Base-by-base conservation (phyloP, 306 rosid genomes). In the Trifolium dubium region DNA sequence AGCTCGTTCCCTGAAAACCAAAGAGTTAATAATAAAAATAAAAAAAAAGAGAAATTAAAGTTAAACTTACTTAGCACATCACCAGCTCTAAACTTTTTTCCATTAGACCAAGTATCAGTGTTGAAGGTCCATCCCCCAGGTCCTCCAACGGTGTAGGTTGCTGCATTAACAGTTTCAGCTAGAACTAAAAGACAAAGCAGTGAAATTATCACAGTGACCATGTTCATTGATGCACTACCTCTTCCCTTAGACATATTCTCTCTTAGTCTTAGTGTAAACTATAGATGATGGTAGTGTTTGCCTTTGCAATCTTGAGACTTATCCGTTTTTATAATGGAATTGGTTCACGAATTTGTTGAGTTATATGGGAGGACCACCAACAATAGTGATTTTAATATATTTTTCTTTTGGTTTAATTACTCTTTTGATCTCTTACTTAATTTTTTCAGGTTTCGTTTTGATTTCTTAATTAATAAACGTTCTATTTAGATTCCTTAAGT, bases 71-170 rank as follows among this genome's bases (percentile, higher is more conserved):
- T 8, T 3, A 87, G 84, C 44, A 81, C 74, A 58, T 91, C 91
- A 5, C 90, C 90, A 17, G 87, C 85, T 55, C 67, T 83, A 35
- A 89, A 89, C 8, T 13, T 77, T 77, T 85, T 91, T 12, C 90
- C 90, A 2, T 32, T 77, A 9, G 92, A 81, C 97, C 94, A 89
- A 59, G 28, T 14, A 43, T 63, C 37, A 12, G 80, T 65, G 80
- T 89, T 85, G 67, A 78, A 91, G 49, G 78, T 77, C 95, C 97
- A 91, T 0, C 91, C 89, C 0, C 60, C 41, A 4, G 91, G 15
- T 76, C 75, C 91, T 74, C 97, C 91, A 14, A 91, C 91, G 0
- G 50, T 61, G 70, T 75, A 83, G 31, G 79, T 61, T 11, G 87
- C 86, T 6, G 88, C 92, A 64, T 82, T 64, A 29, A 41, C 74